Base-by-base conservation (phyloP, 352 stramenopile genomes). In the Globisporangium viniferum region DNA sequence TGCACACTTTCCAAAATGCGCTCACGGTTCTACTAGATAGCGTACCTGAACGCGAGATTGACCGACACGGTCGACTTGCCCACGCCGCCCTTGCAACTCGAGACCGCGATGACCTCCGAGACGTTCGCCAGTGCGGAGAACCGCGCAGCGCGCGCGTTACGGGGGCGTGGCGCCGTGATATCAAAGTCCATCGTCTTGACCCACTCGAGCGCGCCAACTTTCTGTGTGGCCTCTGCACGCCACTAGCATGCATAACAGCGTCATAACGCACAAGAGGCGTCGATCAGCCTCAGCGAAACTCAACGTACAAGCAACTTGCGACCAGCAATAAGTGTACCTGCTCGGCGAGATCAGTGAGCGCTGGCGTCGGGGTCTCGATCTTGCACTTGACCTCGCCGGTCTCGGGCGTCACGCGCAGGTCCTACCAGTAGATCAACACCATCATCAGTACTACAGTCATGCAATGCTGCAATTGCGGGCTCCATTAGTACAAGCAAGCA, bases 61-160 rank as follows among this genome's bases (percentile, higher is more conserved):
- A 99, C 97, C 9, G 97, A 92, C n/a, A 99, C 98, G 0, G 97
- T 99, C 14, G 93, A 99, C 75, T 99, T 99, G 59, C 98, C 98
- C 2, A 99, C 98, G 39, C 98, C 98, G 27, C 98, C 98, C 75
- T 99, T 99, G 82, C 94, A 98, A 72, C 91, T 98, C 22, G 86
- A 96, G 31, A 97, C 90, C 12, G 89, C 90, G 62, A 97, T 93
- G 67, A 97, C 93, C 64, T 97, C 89, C 53, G 81, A 79, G 20
- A 97, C 89, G 49, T 92, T 90, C 46, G 81, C 87, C 35, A 93
- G 75, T 35, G 87, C 86, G 22, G 82, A 95, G 76, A 89, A 94
- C 51, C 87, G 84, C 14, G 76, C 74, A 33, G 85, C 86, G 51
- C 84, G 84, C 41, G 82, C 70, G 55, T 91, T 95, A 35, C 84